Base-by-base conservation (phyloP, 176 grass and related monocot genomes). In the Calamus simplicifolius region DNA sequence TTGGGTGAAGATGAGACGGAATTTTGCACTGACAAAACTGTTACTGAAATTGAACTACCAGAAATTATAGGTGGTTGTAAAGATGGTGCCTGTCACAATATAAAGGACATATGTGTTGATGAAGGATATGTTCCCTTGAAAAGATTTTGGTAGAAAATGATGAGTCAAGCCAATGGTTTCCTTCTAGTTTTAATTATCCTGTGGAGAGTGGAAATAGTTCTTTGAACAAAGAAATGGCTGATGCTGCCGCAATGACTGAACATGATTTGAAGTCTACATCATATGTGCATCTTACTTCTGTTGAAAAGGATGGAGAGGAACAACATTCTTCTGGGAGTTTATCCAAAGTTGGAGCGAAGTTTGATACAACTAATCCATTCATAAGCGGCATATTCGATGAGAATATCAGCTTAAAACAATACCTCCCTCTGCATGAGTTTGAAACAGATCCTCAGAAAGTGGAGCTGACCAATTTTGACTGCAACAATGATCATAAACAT, bases 21-120 rank as follows among this genome's bases (percentile, higher is more conserved):
- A 58, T 54, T 51, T 66, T 95, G 72, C 18, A 78, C 75, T 89
- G 89, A 85, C 49, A 82, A 95, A 80, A 82, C 83, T 64, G 76
- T 85, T 76, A 77, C 77, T 50, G 85, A 95, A 60, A 79, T 86
- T 50, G 80, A 81, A 70, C 62, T 71, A 19, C 71, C 71, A 17
- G 78, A 82, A 8, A 68, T 68, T 29, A 60, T 80, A 30, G 52
- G 77, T 50, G 75, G 69, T 71, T 62, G 62, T 13, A 58, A 79
- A 79, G 25, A 65, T 49, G 27, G 49, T n/a, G 49, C 50, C 5
- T 65, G 49, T 29, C 43, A 50, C 6, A 49, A 26, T 18, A 16
- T 65, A 48, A 65, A 65, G 25, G 48, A 65, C 25, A 65, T 65
- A 51, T 65, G 62, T 52, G 19, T 51, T 15, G 62, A 65, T 25